A percentile compares a stretch with the other conserved stretches of the same genome.
These are phyloP conservation scores for Acanthamoeba polyphaga DNA, from an alignment of 208 protist species.

Conservation along the genomic window DNA sequence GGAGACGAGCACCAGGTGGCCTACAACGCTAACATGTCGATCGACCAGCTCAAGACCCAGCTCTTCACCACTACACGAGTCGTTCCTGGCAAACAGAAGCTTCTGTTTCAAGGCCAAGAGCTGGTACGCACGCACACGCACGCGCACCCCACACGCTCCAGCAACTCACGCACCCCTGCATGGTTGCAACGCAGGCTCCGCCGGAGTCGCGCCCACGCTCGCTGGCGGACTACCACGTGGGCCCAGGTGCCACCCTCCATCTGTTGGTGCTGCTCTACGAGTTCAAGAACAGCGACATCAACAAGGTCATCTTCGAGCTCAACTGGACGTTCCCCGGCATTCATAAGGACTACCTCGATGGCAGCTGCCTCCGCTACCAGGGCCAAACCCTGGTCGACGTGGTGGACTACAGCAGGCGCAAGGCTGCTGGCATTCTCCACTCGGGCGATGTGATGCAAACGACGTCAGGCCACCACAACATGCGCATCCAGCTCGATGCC, in stretches of 20 bases:
- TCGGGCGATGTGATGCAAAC: neutral
- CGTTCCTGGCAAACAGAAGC: constrained; percentile 33
- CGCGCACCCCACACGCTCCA: neutral
- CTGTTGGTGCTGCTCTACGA: constrained; percentile 34
- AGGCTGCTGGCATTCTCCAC: neutral
- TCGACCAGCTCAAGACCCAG: neutral
- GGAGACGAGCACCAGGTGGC: neutral
- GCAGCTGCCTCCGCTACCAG: neutral
- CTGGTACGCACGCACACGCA: neutral
- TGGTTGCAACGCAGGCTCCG: neutral
- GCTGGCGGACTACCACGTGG: constrained; percentile 1
- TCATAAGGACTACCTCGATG: neutral
- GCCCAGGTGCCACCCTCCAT: neutral
- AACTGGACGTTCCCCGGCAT: neutral
- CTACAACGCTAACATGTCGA: neutral
- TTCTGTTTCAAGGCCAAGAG: constrained; percentile 16
- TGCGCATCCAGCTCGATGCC: constrained; percentile 1
- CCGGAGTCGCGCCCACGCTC: neutral
- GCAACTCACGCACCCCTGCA: neutral
- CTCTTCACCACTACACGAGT: neutral
- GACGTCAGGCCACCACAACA: neutral
- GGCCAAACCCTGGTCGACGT: neutral
- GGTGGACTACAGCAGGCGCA: neutral
- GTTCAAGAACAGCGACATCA: constrained; percentile 6
- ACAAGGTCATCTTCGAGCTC: neutral